Base-by-base conservation (phyloP, 352 stramenopile species). In the Globisporangium parvum region DNA sequence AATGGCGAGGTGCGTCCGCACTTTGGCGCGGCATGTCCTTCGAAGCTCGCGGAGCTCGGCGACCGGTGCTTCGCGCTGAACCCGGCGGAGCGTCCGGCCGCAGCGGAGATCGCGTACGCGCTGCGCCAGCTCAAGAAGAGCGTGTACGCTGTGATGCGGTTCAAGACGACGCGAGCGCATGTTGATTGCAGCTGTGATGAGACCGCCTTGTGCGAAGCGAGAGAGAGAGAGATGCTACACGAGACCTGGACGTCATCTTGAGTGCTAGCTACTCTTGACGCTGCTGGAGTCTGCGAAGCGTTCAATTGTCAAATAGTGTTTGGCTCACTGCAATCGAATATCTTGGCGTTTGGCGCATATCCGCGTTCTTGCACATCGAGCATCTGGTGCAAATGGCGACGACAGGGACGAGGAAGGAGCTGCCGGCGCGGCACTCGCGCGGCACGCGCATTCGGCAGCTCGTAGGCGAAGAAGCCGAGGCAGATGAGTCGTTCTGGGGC, bases 401-500 rank as follows among this genome's bases (percentile, higher is more conserved):
- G 31, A 54, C 31, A 17, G 14, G n/a, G 26, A 12, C 12, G 47
- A 67, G 59, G 18, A 83, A 73, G 56, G 55, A 68, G 60, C 73
- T 95, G 3, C 85, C 85, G 42, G 51, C 70, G 35, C 80, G 85
- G 20, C 71, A 60, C 33, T 93, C 80, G 53, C 77, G 85, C 14
- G 85, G 85, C 23, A 76, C 69, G 40, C 81, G 87, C 51, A 95
- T 96, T 61, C 67, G 75, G 53, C 87, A 91, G 59, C 81, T 96
- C 24, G 71, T 93, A 8, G 87, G 87, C 17, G 87, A 95, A 53
- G 87, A 90, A 18, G 85, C 85, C 6, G 87, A 96, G 57, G 85
- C 85, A 0, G 87, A 96, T 52, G 81, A 87, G 49, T 78, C 80
- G 20, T 96, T 96, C 63, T 96, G 87, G 87, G 73, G 75, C 11